phyloP scores from a whole-genome alignment of 1,284 basidiomycete species.

The Thecaphora frezii region DNA sequence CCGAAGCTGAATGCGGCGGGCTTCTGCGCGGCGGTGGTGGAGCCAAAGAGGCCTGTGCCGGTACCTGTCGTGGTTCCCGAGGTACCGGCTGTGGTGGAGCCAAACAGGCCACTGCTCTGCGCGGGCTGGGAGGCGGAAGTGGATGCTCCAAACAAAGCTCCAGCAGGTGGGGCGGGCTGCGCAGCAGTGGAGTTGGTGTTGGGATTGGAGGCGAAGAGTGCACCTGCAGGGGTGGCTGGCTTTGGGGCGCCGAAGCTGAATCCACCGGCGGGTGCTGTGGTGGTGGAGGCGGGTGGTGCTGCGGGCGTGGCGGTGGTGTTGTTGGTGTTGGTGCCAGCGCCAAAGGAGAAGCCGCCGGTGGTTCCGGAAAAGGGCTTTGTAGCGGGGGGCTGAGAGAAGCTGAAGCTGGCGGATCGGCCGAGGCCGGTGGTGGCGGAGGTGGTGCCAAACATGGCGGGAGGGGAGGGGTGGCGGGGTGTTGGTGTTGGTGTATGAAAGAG shows the following conservation, averaged over 20 bases:
- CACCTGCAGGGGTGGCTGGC: conserved; percentile 5
- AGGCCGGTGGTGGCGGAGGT: conserved; percentile 16
- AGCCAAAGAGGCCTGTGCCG: conserved; percentile 22
- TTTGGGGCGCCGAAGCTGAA: conserved; percentile 37
- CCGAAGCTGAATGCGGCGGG: conserved; percentile 1
- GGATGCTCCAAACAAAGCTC: conserved; percentile 1
- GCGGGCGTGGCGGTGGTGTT: conserved; percentile 7
- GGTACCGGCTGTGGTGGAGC: conserved; percentile 9
- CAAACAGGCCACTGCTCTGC: conserved; percentile 1
- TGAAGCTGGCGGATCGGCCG: conserved; percentile 36
- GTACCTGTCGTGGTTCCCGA: conserved; percentile 12
- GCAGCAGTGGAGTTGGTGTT: not conserved
- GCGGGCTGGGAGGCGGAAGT: not conserved
- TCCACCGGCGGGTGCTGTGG: conserved; percentile 14
- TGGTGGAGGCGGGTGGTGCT: conserved; percentile 7
- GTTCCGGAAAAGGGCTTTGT: conserved; percentile 37
- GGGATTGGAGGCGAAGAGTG: conserved; percentile 5
- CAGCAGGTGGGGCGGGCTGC: too few species aligned
- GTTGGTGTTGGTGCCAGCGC: conserved; percentile 4
- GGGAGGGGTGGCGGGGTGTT: too few species aligned
- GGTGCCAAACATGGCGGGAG: conserved; percentile 23
- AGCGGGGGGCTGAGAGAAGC: conserved; percentile 36
- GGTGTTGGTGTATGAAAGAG: not conserved
- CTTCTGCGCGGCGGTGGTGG: not conserved
- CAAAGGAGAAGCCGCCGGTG: conserved; percentile 31